phyloP scores from a whole-genome alignment of 2,329 filamentous ascomycete genomes.

The Fusarium austroafricanum region DNA sequence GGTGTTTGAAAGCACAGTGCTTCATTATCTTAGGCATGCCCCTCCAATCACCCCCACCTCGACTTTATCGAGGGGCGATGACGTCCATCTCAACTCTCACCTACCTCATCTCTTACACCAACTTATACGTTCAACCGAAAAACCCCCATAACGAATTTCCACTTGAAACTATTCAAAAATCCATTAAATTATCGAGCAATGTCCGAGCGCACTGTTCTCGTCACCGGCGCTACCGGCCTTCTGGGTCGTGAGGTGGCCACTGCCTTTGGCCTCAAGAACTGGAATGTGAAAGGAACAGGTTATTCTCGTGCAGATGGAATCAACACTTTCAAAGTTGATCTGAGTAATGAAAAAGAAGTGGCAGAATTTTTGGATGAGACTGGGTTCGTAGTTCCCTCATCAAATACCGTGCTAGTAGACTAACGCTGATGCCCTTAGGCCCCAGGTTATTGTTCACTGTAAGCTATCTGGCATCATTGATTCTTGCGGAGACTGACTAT shows the following conservation, averaged over 20 bases:
- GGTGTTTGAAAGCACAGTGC: no score
- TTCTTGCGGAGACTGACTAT: slow-evolving; percentile 29
- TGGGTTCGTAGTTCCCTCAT: slow-evolving; percentile 57
- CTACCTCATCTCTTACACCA: slow-evolving; percentile 11
- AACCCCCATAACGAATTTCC: neutral
- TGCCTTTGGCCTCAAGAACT: slow-evolving; percentile 71
- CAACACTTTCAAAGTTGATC: slow-evolving; percentile 71
- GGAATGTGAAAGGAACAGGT: slow-evolving; percentile 79
- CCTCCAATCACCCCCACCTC: slow-evolving; percentile 36
- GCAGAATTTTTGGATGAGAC: slow-evolving; percentile 62
- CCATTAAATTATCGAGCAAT: neutral
- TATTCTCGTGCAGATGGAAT: slow-evolving; percentile 78
- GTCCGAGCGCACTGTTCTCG: slow-evolving; percentile 65
- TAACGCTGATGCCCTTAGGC: slow-evolving; percentile 59
- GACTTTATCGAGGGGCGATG: slow-evolving; percentile 12
- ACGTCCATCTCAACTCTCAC: slow-evolving; percentile 27
- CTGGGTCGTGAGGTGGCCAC: slow-evolving; percentile 82
- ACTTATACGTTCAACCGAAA: neutral
- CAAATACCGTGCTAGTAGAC: neutral
- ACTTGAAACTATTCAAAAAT: neutral
- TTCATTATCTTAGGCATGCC: no score
- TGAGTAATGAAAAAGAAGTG: slow-evolving; percentile 61
- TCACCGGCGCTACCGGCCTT: slow-evolving; percentile 88
- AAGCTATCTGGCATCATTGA: slow-evolving; percentile 46
- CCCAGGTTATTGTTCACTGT: slow-evolving; percentile 86